phyloP scores from a whole-genome alignment of 2,329 filamentous ascomycete genomes.

The Fusarium penzigii region DNA sequence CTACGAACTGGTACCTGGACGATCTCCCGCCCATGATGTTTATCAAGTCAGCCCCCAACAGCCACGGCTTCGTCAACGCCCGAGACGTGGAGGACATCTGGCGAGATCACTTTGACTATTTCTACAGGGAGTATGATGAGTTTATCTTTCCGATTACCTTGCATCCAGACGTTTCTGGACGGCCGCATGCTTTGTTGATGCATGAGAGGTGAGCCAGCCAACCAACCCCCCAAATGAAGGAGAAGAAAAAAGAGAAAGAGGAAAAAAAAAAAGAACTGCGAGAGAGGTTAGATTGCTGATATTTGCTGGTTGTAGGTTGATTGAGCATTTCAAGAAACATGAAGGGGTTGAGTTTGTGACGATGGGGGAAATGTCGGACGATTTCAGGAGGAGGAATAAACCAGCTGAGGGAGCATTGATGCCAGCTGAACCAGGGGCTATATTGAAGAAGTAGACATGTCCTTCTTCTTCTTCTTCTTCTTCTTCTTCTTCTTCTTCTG shows the following conservation, averaged over 20 bases:
- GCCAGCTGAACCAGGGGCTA: slow-evolving; percentile 38
- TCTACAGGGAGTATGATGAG: slow-evolving; percentile 74
- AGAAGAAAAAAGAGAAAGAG: no score
- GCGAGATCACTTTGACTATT: slow-evolving; percentile 70
- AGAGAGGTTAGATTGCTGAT: no score
- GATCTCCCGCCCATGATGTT: slow-evolving; percentile 72
- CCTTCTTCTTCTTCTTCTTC: no score
- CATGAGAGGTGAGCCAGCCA: slow-evolving; percentile 49
- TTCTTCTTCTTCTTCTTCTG: no score
- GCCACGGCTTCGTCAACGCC: slow-evolving; percentile 50
- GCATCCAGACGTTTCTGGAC: slow-evolving; percentile 71
- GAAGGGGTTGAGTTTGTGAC: slow-evolving; percentile 66
- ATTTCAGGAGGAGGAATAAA: slow-evolving; percentile 67
- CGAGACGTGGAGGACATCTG: slow-evolving; percentile 63
- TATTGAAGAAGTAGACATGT: no score
- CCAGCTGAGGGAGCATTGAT: slow-evolving; percentile 60
- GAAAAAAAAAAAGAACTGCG: no score
- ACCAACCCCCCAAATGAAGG: no score
- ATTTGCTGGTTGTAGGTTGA: slow-evolving; percentile 34
- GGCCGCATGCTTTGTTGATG: slow-evolving; percentile 73
- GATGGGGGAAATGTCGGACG: slow-evolving; percentile 70
- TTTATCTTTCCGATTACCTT: slow-evolving; percentile 79
- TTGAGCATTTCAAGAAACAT: slow-evolving; percentile 67
- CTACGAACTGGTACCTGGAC: slow-evolving; percentile 62
- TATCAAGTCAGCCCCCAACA: slow-evolving; percentile 64